phyloP scores from a whole-genome alignment of 2,329 filamentous ascomycete genomes.

The Fusarium sp. region DNA sequence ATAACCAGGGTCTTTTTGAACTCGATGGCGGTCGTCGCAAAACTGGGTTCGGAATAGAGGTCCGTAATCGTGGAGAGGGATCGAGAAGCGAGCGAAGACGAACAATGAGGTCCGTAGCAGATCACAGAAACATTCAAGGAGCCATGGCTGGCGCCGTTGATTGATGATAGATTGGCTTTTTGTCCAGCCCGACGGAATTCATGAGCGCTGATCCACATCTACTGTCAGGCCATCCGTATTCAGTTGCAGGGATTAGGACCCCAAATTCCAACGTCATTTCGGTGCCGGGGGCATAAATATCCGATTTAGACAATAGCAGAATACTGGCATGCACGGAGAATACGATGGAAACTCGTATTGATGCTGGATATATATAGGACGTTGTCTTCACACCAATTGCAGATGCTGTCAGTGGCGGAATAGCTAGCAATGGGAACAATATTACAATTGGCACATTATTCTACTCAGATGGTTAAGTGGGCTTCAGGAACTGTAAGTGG shows the following conservation, averaged over 20 bases:
- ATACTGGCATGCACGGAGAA: background rate
- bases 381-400: background rate
- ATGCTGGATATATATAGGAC: background rate
- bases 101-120: conserved; percentile 11
- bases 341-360: conserved; percentile 19
- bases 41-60: background rate
- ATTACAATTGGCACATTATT: background rate
- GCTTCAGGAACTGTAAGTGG: background rate
- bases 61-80: background rate
- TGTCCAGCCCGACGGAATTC: conserved; percentile 33
- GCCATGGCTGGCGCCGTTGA: conserved; percentile 23
- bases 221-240: conserved; percentile 15
- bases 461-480: no score
- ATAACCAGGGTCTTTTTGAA: conserved; percentile 23
- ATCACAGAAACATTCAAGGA: conserved; percentile 21
- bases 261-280: conserved; percentile 42
- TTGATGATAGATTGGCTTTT: conserved; percentile 44
- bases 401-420: background rate
- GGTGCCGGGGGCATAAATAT: conserved; percentile 42
- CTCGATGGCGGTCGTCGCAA: conserved; percentile 13
- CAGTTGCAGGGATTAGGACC: conserved; percentile 35
- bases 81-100: conserved; percentile 32
- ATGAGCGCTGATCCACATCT: conserved; percentile 41
- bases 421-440: background rate
- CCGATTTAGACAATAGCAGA: conserved; percentile 20